Evolutionary conservation across 2,329 filamentous ascomycete genomes (phyloP).

Genomic region (Penicillium sp.): DNA sequence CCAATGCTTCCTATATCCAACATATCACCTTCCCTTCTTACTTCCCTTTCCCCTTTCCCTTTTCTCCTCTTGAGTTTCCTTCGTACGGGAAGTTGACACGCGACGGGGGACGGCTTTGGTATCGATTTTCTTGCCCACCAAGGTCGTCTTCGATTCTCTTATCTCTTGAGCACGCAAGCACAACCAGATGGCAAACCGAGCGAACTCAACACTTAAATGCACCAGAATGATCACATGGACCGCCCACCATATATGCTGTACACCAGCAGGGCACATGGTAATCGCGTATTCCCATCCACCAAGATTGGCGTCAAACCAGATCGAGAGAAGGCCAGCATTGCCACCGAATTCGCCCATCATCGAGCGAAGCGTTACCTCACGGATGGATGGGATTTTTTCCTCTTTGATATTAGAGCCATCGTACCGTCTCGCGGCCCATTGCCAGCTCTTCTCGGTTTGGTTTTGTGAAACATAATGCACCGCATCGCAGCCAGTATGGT

Average conservation of each 20-base stretch:
- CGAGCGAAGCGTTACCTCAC: constrained; percentile 89
- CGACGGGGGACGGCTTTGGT: neutral
- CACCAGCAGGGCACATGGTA: constrained; percentile 71
- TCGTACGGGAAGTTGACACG: neutral
- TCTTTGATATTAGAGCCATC: constrained; percentile 2
- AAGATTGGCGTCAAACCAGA: constrained; percentile 75
- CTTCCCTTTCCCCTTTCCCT: neutral
- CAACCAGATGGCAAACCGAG: constrained; percentile 12
- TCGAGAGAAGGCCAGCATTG: constrained; percentile 80
- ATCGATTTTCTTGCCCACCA: neutral
- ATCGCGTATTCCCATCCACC: constrained; percentile 80
- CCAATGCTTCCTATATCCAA: neutral
- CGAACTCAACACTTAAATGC: constrained; percentile 31
- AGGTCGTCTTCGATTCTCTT: neutral
- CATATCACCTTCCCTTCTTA: neutral
- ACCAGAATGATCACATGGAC: constrained; percentile 72
- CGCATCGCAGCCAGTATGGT: constrained; percentile 90
- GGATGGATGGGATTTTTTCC: constrained; percentile 49
- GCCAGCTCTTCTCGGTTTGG: constrained; percentile 19
- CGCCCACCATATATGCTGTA: constrained; percentile 92
- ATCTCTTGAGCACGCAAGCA: neutral
- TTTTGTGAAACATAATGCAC: constrained; percentile 74
- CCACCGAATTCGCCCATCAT: constrained; percentile 99
- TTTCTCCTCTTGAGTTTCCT: neutral
- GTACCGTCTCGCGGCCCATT: constrained; percentile 39